A percentile compares a stretch with the other conserved stretches of the same genome.
These are phyloP conservation scores for Croton laevigatus DNA, from an alignment of 441 rosid species.

Conservation along the genomic window DNA sequence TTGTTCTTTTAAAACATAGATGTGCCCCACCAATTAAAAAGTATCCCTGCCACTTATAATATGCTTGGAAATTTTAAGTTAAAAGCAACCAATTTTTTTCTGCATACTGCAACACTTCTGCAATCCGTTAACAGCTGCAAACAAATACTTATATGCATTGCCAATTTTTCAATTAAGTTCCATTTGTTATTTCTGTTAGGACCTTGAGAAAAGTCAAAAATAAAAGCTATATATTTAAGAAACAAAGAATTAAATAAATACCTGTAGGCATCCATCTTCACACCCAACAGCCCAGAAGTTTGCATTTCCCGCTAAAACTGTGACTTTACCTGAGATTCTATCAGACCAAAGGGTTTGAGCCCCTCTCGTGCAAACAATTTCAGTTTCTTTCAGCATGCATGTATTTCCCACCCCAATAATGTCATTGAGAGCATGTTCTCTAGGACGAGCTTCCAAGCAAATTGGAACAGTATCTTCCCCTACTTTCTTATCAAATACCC, in stretches of 20 bases:
- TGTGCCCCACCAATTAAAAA: background rate
- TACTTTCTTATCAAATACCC: conserved; percentile 82
- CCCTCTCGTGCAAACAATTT: conserved; percentile 67
- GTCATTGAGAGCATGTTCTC: conserved; percentile 77
- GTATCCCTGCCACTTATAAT: background rate
- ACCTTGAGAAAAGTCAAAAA: background rate
- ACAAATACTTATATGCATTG: background rate
- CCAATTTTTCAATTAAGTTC: background rate
- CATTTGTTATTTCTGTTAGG: background rate
- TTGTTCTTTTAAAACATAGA: background rate
- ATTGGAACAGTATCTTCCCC: conserved; percentile 59
- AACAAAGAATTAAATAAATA: conserved; percentile 22
- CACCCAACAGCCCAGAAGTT: conserved; percentile 98
- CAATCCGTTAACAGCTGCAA: background rate
- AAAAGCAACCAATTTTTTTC: background rate
- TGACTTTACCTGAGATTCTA: conserved; percentile 78
- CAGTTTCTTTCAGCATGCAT: conserved; percentile 74
- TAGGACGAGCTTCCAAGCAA: conserved; percentile 86
- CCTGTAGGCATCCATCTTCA: conserved; percentile 96
- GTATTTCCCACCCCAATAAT: conserved; percentile 62
- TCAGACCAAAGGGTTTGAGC: conserved; percentile 85
- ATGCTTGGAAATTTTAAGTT: background rate
- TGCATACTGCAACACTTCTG: background rate
- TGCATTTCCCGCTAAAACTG: conserved; percentile 93
- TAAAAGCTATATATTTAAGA: background rate